Base-by-base conservation (phyloP, 176 grass and related monocot species). In the Phyllostachys edulis region DNA sequence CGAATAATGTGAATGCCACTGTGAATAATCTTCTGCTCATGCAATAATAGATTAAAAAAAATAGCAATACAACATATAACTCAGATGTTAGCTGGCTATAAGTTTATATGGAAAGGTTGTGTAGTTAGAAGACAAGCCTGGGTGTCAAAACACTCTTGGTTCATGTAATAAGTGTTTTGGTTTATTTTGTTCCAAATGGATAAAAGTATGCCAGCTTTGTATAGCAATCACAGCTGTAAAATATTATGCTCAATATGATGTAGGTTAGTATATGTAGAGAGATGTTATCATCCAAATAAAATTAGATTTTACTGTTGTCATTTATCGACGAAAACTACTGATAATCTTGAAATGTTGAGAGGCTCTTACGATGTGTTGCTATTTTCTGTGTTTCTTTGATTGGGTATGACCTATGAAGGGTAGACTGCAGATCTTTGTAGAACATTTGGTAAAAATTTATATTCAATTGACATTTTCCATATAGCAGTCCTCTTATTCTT, bases 21-120 rank as follows among this genome's bases (percentile, higher is more conserved):
- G 93, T 99, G 91, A 99, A 99, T 99, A 99, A 99, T 99, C 97
- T 99, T 89, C 85, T 99, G 86, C 61, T 94, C 82, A 86, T 91
- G 78, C 94, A 96, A 85, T 96, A 86, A 69, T 88, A 88, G 54
- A 72, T 46, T 24, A 67, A 45, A n/a, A 34, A 67, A 65, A 73
- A 49, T 29, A 62, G 41, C 55, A 61, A 75, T 78, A 85, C 79
- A 68, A 81, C 42, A 82, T 80, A 84, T 75, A 78, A 67, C 27
- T 56, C 67, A 82, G 82, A 77, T 69, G 69, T 82, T 81, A 78
- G 78, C 76, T 61, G 77, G 77, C 81, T 62, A 81, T 78, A 70
- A 87, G 74, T 51, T 84, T 82, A 85, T 74, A 80, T 52, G 72
- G 46, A 87, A 90, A 62, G 71, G 54, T 20, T 93, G 88, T 90